These are phyloP conservation scores for Cladosporium sp. DNA, from an alignment of 2,329 filamentous ascomycete genomes.

Conservation along the genomic window DNA sequence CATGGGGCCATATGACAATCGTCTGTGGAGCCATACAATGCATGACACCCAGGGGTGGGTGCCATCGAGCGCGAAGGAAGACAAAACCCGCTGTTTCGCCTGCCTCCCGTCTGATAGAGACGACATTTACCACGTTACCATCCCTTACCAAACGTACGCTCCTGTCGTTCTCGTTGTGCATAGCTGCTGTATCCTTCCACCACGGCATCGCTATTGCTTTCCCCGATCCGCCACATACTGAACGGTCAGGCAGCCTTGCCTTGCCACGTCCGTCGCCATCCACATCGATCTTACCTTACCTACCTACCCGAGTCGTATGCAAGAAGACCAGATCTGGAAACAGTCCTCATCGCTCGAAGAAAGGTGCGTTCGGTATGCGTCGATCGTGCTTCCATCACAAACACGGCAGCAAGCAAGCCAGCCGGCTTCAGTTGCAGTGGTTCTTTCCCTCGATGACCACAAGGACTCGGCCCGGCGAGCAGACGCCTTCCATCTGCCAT, in stretches of 20 bases:
- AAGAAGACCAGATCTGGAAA: not conserved
- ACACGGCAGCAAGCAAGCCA: not conserved
- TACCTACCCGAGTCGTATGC: not conserved
- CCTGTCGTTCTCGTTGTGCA: conserved; percentile 7
- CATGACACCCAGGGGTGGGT: conserved; percentile 8
- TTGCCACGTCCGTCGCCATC: not conserved
- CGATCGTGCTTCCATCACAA: too few relatives aligned
- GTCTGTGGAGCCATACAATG: conserved; percentile 4
- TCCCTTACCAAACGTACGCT: not conserved
- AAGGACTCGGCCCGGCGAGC: conserved; percentile 3
- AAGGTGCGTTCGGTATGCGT: not conserved
- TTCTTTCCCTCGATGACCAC: conserved; percentile 2
- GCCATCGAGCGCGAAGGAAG: not conserved
- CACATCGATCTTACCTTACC: not conserved
- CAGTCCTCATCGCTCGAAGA: not conserved
- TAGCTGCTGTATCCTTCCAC: conserved; percentile 10
- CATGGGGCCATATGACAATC: conserved; percentile 11
- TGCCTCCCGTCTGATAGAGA: not conserved
- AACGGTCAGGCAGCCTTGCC: not conserved
- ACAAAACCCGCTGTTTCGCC: conserved; percentile 8
- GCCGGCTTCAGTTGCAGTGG: conserved; percentile 2
- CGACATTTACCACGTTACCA: not conserved
- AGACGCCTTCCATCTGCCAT: not conserved
- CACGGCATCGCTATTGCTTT: conserved; percentile 9
- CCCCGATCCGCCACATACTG: not conserved